Base-by-base conservation (phyloP, 176 grass and related monocot species). In the Alopecurus myosuroides region DNA sequence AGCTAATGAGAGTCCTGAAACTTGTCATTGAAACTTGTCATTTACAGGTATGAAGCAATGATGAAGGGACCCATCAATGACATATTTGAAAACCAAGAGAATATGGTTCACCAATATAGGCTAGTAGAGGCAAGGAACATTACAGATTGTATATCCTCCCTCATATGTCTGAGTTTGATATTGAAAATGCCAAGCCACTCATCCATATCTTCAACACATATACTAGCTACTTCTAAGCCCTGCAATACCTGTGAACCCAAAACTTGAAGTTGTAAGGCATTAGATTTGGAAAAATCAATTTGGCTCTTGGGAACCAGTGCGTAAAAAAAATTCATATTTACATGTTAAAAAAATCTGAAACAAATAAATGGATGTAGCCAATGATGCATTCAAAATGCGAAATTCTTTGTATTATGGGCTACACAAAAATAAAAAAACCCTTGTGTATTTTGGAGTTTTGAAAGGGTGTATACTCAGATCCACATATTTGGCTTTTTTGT, bases 101-200 rank as follows among this genome's bases (percentile, higher is more conserved):
- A 50, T 20, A 81, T 68, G 53, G 34, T 75, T 81, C 8, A 22
- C 6, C 36, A n/a, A 70, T 58, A 89, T 77, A 2, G 25, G 64
- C 77, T 36, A 67, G 12, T 49, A 29, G 42, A 75, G 11, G 51
- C 29, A 25, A 31, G 42, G 45, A 53, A 76, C 10, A 88, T 37
- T 93, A 98, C 96, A 61, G 96, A 95, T 90, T 98, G 89, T 85
- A 98, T 95, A 77, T 98, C 96, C 81, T 95, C 96, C 64, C 93
- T 95, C 96, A 98, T 98, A 89, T 98, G 96, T 61, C 91, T 88
- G 41, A 98, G 96, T 78, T 98, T 98, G 61, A 95, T 88, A 89
- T 98, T 98, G 77, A 98, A 98, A 90, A 95, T 98, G 34, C 91
- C 89, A 69, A 98, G 89, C 96, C 96, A 98, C 78, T 95, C 96